Percentiles rank a stretch among this genome's conserved stretches.
Conservation (phyloP, 495 filamentous ascomycete species). For the Penicillium flavigenum region DNA sequence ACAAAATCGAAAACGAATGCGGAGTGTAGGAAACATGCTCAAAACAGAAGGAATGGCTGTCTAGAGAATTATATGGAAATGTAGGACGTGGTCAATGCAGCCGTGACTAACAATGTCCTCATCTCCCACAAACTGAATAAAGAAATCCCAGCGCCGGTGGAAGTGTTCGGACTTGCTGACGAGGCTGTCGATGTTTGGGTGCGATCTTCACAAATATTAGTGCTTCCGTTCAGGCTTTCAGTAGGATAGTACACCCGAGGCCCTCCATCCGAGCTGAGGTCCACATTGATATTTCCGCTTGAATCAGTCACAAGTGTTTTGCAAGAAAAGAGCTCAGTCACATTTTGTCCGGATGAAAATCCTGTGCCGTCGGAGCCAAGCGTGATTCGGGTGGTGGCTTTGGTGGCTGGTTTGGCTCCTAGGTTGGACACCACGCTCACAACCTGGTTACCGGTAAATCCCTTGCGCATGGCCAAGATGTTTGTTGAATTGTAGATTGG, state of each 20-base stretch:
- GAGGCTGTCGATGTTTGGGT: slow-evolving; percentile 15
- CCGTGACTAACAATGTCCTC: slow-evolving; percentile 6
- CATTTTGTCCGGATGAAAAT: slow-evolving; percentile 17
- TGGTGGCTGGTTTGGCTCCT: slow-evolving; percentile 15
- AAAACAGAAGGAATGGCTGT: background rate
- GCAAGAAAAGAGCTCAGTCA: slow-evolving; percentile 22
- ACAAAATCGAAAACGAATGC: background rate
- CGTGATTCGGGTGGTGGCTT: slow-evolving; percentile 14
- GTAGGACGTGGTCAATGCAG: slow-evolving; percentile 7
- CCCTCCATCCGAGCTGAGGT: slow-evolving; percentile 22
- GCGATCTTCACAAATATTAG: slow-evolving; percentile 15
- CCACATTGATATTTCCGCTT: slow-evolving; percentile 17
- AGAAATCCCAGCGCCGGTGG: slow-evolving; percentile 9
- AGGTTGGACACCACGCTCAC: slow-evolving; percentile 24
- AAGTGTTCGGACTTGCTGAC: slow-evolving; percentile 10
- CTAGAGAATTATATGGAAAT: slow-evolving; percentile 9
- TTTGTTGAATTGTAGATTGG: slow-evolving; percentile 20
- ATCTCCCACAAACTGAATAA: slow-evolving; percentile 8
- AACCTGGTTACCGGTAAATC: slow-evolving; percentile 24
- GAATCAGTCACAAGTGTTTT: slow-evolving; percentile 15
- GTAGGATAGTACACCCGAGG: slow-evolving; percentile 23
- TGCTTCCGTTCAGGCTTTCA: slow-evolving; percentile 18
- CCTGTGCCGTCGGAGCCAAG: slow-evolving; percentile 19
- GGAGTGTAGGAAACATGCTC: background rate
- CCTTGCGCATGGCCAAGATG: slow-evolving; percentile 22